Evolutionary conservation across 2,329 filamentous ascomycete genomes (phyloP).

Genomic region (Trichoderma sp.): DNA sequence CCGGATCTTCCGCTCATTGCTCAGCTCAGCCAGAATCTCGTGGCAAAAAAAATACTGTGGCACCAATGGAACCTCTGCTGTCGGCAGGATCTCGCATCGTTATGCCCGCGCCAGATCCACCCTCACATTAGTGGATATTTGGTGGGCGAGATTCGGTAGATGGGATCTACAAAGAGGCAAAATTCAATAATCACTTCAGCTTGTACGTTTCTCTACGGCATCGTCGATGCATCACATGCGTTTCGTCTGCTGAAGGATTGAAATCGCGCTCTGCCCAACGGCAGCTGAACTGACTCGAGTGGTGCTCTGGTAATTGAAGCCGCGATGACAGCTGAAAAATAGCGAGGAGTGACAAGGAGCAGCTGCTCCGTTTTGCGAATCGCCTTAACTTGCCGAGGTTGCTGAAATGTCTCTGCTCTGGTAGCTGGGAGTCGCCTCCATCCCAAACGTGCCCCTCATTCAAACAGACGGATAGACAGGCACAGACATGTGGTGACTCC

Average conservation of each 20-base stretch:
- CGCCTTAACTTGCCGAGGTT: neutral
- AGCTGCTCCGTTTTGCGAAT: neutral
- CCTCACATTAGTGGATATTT: neutral
- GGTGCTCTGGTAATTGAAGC: neutral
- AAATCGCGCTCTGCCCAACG: neutral
- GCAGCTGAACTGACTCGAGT: neutral
- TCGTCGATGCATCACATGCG: neutral
- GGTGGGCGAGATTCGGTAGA: neutral
- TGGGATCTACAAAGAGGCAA: neutral
- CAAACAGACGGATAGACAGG: neutral
- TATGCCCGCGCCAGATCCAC: neutral
- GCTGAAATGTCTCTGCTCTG: neutral
- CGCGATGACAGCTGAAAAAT: neutral
- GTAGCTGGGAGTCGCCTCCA: neutral
- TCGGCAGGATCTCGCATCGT: neutral
- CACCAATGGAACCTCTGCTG: neutral
- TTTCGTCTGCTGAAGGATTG: neutral
- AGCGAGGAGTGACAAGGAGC: neutral
- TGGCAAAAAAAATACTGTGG: neutral
- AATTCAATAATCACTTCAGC: neutral
- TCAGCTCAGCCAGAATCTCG: neutral
- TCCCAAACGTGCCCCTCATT: neutral
- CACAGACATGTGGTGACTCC: neutral
- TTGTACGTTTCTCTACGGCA: too few relatives aligned
- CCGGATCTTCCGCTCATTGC: neutral